These are phyloP conservation scores for Neurospora sp. DNA, from an alignment of 495 filamentous ascomycete genomes.

Conservation along the genomic window DNA sequence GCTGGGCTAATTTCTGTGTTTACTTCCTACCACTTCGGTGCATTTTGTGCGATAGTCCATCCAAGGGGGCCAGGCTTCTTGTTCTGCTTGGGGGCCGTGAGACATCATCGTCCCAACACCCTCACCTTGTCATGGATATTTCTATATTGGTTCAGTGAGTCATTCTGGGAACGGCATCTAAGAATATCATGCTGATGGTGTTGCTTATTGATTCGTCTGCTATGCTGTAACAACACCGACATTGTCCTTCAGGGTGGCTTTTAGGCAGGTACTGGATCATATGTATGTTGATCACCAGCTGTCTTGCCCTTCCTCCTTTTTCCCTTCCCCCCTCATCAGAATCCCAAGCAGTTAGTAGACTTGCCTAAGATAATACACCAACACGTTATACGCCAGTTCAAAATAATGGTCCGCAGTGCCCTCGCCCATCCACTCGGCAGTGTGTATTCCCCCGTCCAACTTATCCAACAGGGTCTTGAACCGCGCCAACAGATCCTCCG, in stretches of 20 bases:
- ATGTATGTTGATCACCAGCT: not conserved
- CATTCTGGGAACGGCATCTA: not conserved
- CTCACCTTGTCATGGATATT: not conserved
- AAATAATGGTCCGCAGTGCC: slow-evolving; percentile 15
- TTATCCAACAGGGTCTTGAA: slow-evolving; percentile 24
- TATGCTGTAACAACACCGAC: not conserved
- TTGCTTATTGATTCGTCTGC: not conserved
- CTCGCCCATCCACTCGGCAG: slow-evolving; percentile 1
- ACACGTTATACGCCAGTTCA: slow-evolving; percentile 32
- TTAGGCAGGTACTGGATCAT: not conserved
- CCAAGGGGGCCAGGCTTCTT: not conserved
- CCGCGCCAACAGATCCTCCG: slow-evolving; percentile 13
- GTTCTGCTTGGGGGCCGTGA: not conserved
- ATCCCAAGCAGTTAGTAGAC: slow-evolving; percentile 17
- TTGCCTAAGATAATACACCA: slow-evolving; percentile 36
- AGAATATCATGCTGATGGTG: not conserved
- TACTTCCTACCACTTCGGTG: not conserved
- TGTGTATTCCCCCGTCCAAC: slow-evolving; percentile 22
- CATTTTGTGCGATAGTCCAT: not conserved
- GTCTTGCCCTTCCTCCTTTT: not conserved
- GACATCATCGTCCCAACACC: not conserved
- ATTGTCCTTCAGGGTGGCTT: not conserved
- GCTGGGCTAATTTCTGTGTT: not conserved
- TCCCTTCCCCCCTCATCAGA: not conserved
- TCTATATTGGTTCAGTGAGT: not conserved